Base-by-base conservation (phyloP, 257 asterid species). In the Echium plantagineum region DNA sequence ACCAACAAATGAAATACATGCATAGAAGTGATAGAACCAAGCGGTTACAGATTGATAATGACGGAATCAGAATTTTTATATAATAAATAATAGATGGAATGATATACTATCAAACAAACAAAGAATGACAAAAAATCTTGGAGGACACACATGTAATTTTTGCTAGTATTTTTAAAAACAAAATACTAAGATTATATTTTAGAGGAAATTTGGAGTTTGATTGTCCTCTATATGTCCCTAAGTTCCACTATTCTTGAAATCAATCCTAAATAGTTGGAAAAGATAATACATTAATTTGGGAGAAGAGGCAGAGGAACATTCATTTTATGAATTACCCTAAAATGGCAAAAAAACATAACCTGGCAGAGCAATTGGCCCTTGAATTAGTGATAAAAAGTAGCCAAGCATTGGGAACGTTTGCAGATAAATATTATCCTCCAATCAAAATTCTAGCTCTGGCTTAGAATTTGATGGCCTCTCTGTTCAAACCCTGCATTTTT, bases 381-480 rank as follows among this genome's bases (percentile, higher is more conserved):
- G 72, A 61, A 57, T 67, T 76, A 76, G 85, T 42, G 49, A 10
- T 67, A 84, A 66, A 66, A 64, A 57, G 66, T 72, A 82, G 58
- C 84, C 85, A 77, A 74, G 78, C 87, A 71, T 82, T 66, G 89
- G 79, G 77, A 72, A 75, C 83, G 76, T 67, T 81, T 83, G 74
- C 75, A 59, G 58, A 69, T 71, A 70, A 76, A 65, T 66, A 62
- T 68, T 68, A 55, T 81, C 82, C 71, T 61, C 82, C 91, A 76
- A 69, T 77, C 71, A 71, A 21, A 64, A 66, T 72, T 70, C 71
- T 59, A 69, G 19, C 64, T 55, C 55, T 63, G 69, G 68, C 66
- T 73, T 66, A 66, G 55, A 70, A 69, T 74, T 78, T 74, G 55
- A 80, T 76, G 78, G 35, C 68, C 61, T 63, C 46, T 71, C 30